A percentile compares a stretch with the other conserved stretches of the same genome.
phyloP scores from a whole-genome alignment of 2,329 filamentous ascomycete genomes.

The Aspergillus hortae region DNA sequence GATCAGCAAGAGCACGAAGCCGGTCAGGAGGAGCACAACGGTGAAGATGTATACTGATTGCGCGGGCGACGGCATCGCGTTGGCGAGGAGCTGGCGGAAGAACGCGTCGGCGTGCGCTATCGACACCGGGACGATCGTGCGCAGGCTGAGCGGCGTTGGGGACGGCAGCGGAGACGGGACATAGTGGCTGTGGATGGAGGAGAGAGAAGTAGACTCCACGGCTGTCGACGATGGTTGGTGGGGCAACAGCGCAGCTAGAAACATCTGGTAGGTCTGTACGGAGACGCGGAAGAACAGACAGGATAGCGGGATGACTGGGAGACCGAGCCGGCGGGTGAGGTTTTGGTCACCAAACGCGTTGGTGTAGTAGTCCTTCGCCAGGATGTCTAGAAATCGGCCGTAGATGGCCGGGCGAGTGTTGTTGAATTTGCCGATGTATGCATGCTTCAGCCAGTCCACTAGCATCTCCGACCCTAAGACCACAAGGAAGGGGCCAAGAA shows the following conservation, averaged over 20 bases:
- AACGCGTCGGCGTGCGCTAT: slow-evolving; percentile 41
- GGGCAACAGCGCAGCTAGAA: slow-evolving; percentile 80
- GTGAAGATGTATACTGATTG: slow-evolving; percentile 53
- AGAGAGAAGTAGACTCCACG: slow-evolving; percentile 35
- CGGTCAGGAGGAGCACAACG: slow-evolving; percentile 77
- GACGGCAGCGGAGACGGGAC: slow-evolving; percentile 62
- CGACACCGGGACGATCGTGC: slow-evolving; percentile 55
- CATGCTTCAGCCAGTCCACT: slow-evolving; percentile 95
- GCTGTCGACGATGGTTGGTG: slow-evolving; percentile 56
- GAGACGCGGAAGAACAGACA: slow-evolving; percentile 93
- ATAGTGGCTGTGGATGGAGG: slow-evolving; percentile 45
- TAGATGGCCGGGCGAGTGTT: slow-evolving; percentile 92
- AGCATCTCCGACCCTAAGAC: slow-evolving; percentile 95
- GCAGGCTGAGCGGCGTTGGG: slow-evolving; percentile 58
- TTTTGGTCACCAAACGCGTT: slow-evolving; percentile 91
- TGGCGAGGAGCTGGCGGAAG: slow-evolving; percentile 39
- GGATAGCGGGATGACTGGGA: slow-evolving; percentile 87
- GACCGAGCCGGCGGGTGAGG: slow-evolving; percentile 79
- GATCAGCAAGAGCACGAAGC: slow-evolving; percentile 80
- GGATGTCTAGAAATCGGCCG: slow-evolving; percentile 80
- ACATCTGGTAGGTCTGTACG: slow-evolving; percentile 97
- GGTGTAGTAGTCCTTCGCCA: slow-evolving; percentile 97
- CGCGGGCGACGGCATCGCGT: slow-evolving; percentile 40
- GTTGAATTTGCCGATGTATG: slow-evolving; percentile 98
- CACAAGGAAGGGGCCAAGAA: slow-evolving; percentile 87